A percentile compares a stretch with the other conserved stretches of the same genome.
phyloP scores from a whole-genome alignment of 495 filamentous ascomycete genomes.

The Xylaria castorea region DNA sequence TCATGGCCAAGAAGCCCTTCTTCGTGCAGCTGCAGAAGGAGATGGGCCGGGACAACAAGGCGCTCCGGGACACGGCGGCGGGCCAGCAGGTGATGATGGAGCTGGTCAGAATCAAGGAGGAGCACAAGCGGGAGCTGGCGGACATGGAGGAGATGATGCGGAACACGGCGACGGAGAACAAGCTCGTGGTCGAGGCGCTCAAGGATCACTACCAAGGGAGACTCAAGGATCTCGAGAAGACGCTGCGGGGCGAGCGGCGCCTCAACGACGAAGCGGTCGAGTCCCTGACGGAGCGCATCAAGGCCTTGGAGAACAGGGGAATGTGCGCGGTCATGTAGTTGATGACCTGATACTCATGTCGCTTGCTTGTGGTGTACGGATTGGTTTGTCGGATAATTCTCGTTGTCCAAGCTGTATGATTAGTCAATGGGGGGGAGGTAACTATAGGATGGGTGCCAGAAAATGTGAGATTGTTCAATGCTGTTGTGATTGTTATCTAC shows the following conservation, averaged over 20 bases:
- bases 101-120: conserved; percentile 35
- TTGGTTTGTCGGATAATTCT: neutral
- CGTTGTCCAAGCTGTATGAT: neutral
- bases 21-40: conserved; percentile 49
- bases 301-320: conserved; percentile 21
- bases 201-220: conserved; percentile 30
- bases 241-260: conserved; percentile 27
- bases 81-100: conserved; percentile 43
- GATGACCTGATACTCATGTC: conserved; percentile 10
- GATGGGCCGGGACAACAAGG: conserved; percentile 41
- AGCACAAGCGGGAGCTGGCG: conserved; percentile 36
- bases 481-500: neutral
- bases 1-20: conserved; percentile 35
- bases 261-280: conserved; percentile 30
- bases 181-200: conserved; percentile 32
- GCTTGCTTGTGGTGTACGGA: neutral
- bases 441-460: neutral
- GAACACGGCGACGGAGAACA: conserved; percentile 37
- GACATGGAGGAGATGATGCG: conserved; percentile 34
- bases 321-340: conserved; percentile 34
- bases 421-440: neutral
- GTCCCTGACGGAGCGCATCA: conserved; percentile 26
- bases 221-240: conserved; percentile 31
- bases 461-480: neutral
- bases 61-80: conserved; percentile 46